Evolutionary conservation across 352 stramenopile species (phyloP).

Genomic region (Pythium brachiatum): DNA sequence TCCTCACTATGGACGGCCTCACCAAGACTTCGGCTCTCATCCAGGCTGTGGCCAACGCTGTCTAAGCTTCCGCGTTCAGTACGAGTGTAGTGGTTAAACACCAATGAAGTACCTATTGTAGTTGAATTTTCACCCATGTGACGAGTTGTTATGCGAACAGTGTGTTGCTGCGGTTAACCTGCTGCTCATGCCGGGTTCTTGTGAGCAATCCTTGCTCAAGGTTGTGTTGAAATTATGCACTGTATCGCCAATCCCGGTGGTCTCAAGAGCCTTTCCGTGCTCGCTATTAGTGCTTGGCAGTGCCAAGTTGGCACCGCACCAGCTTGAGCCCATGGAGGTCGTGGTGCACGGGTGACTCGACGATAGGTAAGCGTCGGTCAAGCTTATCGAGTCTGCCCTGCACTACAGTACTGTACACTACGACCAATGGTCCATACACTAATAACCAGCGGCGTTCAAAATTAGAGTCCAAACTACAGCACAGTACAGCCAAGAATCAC

Average conservation of each 20-base stretch:
- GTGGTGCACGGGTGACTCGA: no score
- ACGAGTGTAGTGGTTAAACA: neutral
- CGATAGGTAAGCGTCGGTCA: no score
- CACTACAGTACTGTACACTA: no score
- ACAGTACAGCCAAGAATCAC: no score
- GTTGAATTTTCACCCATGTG: no score
- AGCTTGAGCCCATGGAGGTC: no score
- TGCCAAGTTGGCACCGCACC: neutral
- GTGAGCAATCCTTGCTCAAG: neutral
- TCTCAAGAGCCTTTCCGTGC: neutral
- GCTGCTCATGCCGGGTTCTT: neutral
- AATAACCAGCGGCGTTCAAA: no score
- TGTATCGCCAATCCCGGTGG: neutral
- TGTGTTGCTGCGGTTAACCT: neutral
- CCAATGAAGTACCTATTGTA: no score
- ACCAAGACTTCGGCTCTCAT: slow-evolving; percentile 17
- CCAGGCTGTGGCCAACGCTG: slow-evolving; percentile 16
- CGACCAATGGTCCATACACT: no score
- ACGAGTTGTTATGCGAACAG: neutral
- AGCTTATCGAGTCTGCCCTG: no score
- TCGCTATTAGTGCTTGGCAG: no score
- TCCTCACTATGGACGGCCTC: slow-evolving; percentile 2
- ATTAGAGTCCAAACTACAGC: no score
- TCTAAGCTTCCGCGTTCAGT: neutral
- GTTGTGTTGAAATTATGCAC: neutral